These are phyloP conservation scores for Rhizopus arrhizus DNA, from an alignment of 371 early-diverging fungal species.

Conservation along the genomic window DNA sequence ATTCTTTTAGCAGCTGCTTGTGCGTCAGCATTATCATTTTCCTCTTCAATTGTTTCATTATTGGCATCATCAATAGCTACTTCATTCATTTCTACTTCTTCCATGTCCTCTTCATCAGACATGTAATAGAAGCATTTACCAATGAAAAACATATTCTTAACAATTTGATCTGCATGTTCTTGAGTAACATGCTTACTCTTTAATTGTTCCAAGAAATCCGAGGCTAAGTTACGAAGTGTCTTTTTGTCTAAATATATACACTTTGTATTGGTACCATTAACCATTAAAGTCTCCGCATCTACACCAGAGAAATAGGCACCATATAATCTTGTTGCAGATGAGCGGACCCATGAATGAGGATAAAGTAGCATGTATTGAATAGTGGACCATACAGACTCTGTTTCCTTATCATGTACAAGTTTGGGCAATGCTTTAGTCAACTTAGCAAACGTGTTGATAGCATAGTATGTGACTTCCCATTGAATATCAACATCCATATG, in stretches of 20 bases:
- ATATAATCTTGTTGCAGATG: constrained; percentile 69
- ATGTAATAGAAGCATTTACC: constrained; percentile 73
- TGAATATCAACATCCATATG: constrained; percentile 58
- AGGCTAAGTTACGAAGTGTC: constrained; percentile 58
- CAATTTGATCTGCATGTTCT: constrained; percentile 85
- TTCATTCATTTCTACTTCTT: constrained; percentile 30
- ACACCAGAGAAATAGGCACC: constrained; percentile 77
- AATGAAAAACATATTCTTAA: constrained; percentile 93
- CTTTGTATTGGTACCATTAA: constrained; percentile 23
- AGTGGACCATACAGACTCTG: constrained; percentile 58
- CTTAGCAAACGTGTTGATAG: constrained; percentile 76
- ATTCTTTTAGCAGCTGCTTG: constrained; percentile 18
- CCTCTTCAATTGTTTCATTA: constrained; percentile 33
- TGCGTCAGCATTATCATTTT: constrained; percentile 13
- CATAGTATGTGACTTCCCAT: constrained; percentile 87
- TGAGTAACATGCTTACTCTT: constrained; percentile 68
- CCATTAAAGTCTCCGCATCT: constrained; percentile 56
- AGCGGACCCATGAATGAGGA: constrained; percentile 91
- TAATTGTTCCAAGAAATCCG: constrained; percentile 72
- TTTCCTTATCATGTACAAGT: constrained; percentile 44
- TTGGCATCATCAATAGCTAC: constrained; percentile 37
- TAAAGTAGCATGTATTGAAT: constrained; percentile 67
- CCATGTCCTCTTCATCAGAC: constrained; percentile 48
- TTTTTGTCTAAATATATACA: constrained; percentile 50
- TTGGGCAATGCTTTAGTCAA: constrained; percentile 61